Percentiles rank a stretch among this genome's conserved stretches.
phyloP scores from a whole-genome alignment of 2,329 filamentous ascomycete species.

The Colletotrichum australisinense region DNA sequence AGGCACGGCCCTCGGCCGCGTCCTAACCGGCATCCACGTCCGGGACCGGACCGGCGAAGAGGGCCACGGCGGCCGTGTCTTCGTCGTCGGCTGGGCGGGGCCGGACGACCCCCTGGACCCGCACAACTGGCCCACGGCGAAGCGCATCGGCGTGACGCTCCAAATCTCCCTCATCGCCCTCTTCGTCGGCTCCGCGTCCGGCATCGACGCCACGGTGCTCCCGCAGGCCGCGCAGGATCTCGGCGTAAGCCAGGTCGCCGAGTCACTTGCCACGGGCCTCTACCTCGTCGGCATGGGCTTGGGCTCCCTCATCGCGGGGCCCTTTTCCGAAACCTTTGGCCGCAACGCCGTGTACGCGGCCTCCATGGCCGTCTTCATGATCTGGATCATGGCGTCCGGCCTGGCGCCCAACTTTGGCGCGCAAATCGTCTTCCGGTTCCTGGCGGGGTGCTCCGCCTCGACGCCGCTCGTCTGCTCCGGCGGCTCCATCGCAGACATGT shows the following conservation, averaged over 20 bases:
- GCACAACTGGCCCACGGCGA: constrained; percentile 55
- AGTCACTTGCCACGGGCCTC: constrained; percentile 57
- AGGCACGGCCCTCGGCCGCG: constrained; percentile 41
- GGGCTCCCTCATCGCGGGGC: constrained; percentile 49
- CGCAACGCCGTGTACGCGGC: constrained; percentile 53
- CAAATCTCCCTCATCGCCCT: constrained; percentile 60
- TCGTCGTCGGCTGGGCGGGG: constrained; percentile 46
- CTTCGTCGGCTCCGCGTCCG: constrained; percentile 61
- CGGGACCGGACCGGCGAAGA: constrained; percentile 39
- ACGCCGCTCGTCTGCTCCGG: constrained; percentile 56
- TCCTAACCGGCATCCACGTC: constrained; percentile 45
- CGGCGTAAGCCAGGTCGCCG: constrained; percentile 60
- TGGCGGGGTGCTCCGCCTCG: constrained; percentile 58
- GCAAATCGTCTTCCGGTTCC: constrained; percentile 58
- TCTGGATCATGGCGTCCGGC: constrained; percentile 57
- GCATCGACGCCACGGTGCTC: constrained; percentile 62
- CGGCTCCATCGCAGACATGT: constrained; percentile 55
- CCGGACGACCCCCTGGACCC: constrained; percentile 56
- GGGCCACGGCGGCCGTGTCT: constrained; percentile 43
- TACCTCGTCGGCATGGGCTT: constrained; percentile 51
- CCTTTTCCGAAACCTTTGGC: constrained; percentile 52
- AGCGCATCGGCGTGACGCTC: constrained; percentile 51
- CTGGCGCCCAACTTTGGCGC: constrained; percentile 55
- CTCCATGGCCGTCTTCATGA: constrained; percentile 53
- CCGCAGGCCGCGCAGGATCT: constrained; percentile 57